These are phyloP conservation scores for Knufia petricola DNA, from an alignment of 2,329 filamentous ascomycete genomes.

Conservation along the genomic window DNA sequence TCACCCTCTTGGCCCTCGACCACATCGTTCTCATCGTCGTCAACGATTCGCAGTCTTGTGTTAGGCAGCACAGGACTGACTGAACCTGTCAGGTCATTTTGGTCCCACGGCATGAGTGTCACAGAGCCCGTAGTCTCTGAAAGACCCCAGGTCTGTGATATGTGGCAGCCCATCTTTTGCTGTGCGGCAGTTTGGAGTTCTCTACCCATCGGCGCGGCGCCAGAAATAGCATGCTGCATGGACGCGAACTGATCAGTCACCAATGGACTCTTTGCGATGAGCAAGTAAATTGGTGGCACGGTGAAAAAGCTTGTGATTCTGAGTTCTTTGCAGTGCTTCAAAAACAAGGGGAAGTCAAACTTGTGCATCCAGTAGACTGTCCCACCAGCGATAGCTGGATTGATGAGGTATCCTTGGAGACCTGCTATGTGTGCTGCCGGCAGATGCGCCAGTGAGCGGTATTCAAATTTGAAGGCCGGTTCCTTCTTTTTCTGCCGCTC, in stretches of 20 bases:
- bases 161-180: constrained; percentile 36
- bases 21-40: constrained; percentile 20
- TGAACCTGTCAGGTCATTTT: constrained; percentile 17
- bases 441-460: constrained; percentile 37
- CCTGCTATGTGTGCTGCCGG: constrained; percentile 41
- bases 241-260: constrained; percentile 48
- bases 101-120: constrained; percentile 19
- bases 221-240: constrained; percentile 40
- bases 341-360: constrained; percentile 49
- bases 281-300: constrained; percentile 52
- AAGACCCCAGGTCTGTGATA: constrained; percentile 20
- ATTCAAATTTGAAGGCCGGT: constrained; percentile 24
- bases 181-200: constrained; percentile 45
- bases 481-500: constrained; percentile 24
- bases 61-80: constrained; percentile 18
- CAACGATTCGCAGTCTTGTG: constrained; percentile 18
- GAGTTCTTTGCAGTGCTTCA: constrained; percentile 43
- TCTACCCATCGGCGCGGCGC: constrained; percentile 48
- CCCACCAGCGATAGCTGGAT: constrained; percentile 38
- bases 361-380: constrained; percentile 54
- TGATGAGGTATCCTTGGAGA: constrained; percentile 39
- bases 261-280: constrained; percentile 48
- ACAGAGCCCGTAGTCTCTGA: constrained; percentile 20
- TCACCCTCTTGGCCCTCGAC: constrained; percentile 46
- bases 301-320: constrained; percentile 47